Evolutionary conservation across 2,329 filamentous ascomycete genomes (phyloP).

Genomic region (Aspergillus novoparasiticus): DNA sequence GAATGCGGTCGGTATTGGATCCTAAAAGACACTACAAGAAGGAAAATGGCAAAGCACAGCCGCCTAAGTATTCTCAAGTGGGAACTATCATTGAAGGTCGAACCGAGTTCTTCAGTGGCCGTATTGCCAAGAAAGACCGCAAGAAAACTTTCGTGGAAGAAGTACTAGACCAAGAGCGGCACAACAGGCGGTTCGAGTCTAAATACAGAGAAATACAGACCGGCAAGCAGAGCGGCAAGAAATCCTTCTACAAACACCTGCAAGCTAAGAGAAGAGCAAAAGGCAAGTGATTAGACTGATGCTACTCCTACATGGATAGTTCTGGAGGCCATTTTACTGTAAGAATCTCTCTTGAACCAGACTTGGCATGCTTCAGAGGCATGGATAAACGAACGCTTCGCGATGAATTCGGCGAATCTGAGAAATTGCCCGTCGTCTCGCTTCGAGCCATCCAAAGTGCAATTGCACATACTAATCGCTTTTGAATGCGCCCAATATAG

Average conservation of each 20-base stretch:
- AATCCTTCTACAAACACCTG: slow-evolving; percentile 81
- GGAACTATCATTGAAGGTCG: slow-evolving; percentile 87
- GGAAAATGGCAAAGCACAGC: slow-evolving; percentile 67
- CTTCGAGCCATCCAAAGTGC: background rate
- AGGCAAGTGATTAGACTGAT: background rate
- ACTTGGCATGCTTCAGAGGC: background rate
- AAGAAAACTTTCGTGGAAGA: slow-evolving; percentile 88
- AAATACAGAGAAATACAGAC: slow-evolving; percentile 87
- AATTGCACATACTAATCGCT: background rate
- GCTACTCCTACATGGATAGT: background rate
- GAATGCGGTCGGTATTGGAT: slow-evolving; percentile 86
- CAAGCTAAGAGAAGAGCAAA: slow-evolving; percentile 56
- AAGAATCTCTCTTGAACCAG: background rate
- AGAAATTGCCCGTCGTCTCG: no score
- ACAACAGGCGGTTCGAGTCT: slow-evolving; percentile 73
- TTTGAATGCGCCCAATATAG: slow-evolving; percentile 34
- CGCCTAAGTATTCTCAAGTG: slow-evolving; percentile 84
- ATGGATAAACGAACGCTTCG: background rate
- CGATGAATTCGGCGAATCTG: background rate
- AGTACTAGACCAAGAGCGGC: slow-evolving; percentile 68
- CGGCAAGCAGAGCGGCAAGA: slow-evolving; percentile 84
- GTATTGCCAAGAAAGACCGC: slow-evolving; percentile 82
- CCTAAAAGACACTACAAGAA: slow-evolving; percentile 92
- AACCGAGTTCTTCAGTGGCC: slow-evolving; percentile 80
- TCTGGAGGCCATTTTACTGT: background rate